Base-by-base conservation (phyloP, 345 rosid species). In the Litchi chinensis region DNA sequence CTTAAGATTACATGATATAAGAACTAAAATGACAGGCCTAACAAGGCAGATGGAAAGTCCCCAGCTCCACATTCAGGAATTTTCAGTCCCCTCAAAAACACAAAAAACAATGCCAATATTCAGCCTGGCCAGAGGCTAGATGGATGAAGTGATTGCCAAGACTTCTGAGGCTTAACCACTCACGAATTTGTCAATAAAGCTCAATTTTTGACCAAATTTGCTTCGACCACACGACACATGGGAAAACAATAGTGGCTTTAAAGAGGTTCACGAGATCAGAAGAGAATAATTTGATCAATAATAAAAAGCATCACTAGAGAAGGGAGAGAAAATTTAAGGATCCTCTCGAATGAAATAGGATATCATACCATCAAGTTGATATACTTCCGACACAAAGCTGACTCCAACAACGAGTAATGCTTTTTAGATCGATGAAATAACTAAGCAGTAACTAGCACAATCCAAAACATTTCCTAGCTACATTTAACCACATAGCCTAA, bases 401-500 rank as follows among this genome's bases (percentile, higher is more conserved):
- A 21, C 22, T 52, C 32, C 44, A 13, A 1, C 40, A 59, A 43
- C 32, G 52, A 56, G 19, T 21, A 59, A 28, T 26, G 56, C 71
- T 16, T 76, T 70, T 40, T 9, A 63, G 26, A 71, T 43, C 63
- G 39, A 77, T 22, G 73, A 37, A 15, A 60, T 22, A 16, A 60
- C 50, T 8, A 13, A 62, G 54, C 46, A 63, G 16, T 43, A 22
- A 57, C 44, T 19, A 41, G 8, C 22, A 10, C 16, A 44, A 48
- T n/a, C 40, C 48, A 32, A 67, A 67, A 37, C 12, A 10, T 24
- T 19, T 65, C 71, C 63, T 9, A n/a, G 37, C 63, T 48, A 75
- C 11, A 65, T 75, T 46, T 54, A 65, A 39, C 7, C 22, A 7
- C 7, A 52, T 28, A 18, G 13, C 65, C 13, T 54, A 37, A 72